Evolutionary conservation across 345 rosid species (phyloP).

Genomic region (Conringia planisiliqua): DNA sequence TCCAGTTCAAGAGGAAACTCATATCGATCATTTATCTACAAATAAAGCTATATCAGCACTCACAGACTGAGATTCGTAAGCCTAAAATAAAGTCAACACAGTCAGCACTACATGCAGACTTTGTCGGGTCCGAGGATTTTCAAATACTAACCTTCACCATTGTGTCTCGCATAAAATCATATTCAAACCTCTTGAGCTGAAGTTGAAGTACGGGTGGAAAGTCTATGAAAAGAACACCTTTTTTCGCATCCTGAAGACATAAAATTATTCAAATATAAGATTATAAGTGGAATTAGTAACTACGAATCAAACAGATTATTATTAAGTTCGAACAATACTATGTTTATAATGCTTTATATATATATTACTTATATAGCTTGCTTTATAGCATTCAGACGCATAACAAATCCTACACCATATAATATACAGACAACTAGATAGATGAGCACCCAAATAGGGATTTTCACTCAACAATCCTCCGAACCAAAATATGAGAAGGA

Average conservation of each 20-base stretch:
- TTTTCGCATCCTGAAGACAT: constrained; percentile 79
- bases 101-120: background rate
- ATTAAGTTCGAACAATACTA: background rate
- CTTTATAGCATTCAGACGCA: background rate
- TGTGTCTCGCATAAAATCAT: constrained; percentile 91
- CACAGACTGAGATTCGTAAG: background rate
- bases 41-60: constrained; percentile 13
- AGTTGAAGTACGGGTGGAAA: constrained; percentile 99
- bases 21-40: constrained; percentile 90
- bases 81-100: background rate
- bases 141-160: constrained; percentile 86
- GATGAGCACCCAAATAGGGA: background rate
- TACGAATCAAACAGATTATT: background rate
- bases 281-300: background rate
- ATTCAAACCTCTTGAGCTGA: constrained; percentile 93
- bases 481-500: background rate
- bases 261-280: background rate
- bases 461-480: background rate
- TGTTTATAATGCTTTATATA: background rate
- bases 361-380: constrained; percentile 11
- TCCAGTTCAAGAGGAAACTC: constrained; percentile 96
- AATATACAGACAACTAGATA: background rate
- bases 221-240: constrained; percentile 90
- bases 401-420: background rate
- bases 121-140: background rate